phyloP scores from a whole-genome alignment of 1,139 yeast genomes.

The Magnusiomyces magnusii region DNA sequence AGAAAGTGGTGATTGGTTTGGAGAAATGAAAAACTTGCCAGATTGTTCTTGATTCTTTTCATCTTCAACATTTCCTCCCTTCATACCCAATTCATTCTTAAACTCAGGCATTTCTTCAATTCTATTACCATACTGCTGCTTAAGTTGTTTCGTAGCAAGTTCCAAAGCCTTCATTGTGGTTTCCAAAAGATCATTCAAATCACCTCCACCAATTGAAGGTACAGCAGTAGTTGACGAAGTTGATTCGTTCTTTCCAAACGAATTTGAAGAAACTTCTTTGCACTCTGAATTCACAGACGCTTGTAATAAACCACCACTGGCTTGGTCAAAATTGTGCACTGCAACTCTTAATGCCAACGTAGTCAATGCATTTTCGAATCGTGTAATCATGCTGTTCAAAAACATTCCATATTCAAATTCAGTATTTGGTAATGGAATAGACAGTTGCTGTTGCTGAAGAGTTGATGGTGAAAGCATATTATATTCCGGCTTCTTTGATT shows the following conservation, averaged over 20 bases:
- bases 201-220: not conserved
- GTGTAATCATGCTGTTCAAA: constrained; percentile 53
- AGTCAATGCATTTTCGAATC: constrained; percentile 46
- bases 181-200: not conserved
- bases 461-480: not conserved
- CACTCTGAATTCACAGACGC: not conserved
- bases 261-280: not conserved
- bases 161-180: not conserved
- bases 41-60: too few relatives aligned
- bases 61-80: too few relatives aligned
- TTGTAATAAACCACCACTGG: not conserved
- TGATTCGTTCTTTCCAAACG: too few relatives aligned
- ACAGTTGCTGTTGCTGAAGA: constrained; percentile 4
- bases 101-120: not conserved
- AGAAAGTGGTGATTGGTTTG: not conserved
- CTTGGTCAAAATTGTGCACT: not conserved
- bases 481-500: not conserved
- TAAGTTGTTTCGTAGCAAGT: not conserved
- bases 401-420: constrained; percentile 41
- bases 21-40: not conserved
- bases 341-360: constrained; percentile 20
- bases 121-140: not conserved
- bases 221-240: too few relatives aligned
- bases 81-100: not conserved
- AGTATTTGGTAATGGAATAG: constrained; percentile 22